A percentile compares a stretch with the other conserved stretches of the same genome.
These are phyloP conservation scores for Prunus padus DNA, from an alignment of 306 rosid species.

Conservation along the genomic window DNA sequence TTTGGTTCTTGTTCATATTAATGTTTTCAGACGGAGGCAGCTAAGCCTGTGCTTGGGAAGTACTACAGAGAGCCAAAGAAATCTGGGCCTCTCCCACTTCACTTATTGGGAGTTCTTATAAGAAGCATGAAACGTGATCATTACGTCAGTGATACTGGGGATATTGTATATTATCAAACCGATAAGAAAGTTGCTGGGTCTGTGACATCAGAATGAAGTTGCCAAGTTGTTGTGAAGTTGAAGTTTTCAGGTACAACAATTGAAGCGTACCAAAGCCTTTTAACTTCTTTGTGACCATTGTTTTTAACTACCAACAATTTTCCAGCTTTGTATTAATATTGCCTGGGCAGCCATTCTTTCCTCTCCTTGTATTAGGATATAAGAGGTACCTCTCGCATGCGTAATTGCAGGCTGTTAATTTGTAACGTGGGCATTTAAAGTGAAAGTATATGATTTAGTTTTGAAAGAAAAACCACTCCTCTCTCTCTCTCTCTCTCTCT, in stretches of 20 bases:
- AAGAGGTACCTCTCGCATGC: conserved; percentile 1
- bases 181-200: conserved; percentile 51
- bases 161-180: conserved; percentile 81
- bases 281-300: conserved; percentile 1
- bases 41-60: conserved; percentile 74
- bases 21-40: conserved; percentile 73
- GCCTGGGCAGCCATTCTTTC: background rate
- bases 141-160: conserved; percentile 81
- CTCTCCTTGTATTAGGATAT: background rate
- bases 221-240: no score
- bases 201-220: background rate
- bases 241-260: background rate
- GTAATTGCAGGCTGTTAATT: background rate
- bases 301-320: background rate
- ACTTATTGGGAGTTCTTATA: conserved; percentile 66
- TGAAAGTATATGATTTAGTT: conserved; percentile 11
- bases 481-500: background rate
- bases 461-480: conserved; percentile 1
- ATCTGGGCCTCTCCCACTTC: conserved; percentile 74
- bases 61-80: conserved; percentile 79
- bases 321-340: background rate
- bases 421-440: background rate
- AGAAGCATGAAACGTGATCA: conserved; percentile 82
- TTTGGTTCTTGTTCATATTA: conserved; percentile 1
- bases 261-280: background rate